A percentile compares a stretch with the other conserved stretches of the same genome.
These are phyloP conservation scores for Lophiotrema nucula DNA, from an alignment of 495 filamentous ascomycete genomes.

Conservation along the genomic window DNA sequence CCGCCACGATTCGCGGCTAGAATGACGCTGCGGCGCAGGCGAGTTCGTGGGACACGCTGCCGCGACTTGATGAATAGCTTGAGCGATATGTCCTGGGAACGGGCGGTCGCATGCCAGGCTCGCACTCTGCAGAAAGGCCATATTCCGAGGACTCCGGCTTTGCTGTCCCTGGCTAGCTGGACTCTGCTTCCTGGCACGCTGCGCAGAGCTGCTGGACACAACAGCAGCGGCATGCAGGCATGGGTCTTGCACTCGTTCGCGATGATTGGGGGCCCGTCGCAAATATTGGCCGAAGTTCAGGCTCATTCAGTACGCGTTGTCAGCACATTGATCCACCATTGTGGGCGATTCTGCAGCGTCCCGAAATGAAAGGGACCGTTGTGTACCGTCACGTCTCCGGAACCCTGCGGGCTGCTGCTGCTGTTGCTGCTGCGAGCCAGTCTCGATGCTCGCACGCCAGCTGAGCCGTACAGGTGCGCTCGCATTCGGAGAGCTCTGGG, in stretches of 20 bases:
- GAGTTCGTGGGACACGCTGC: background rate
- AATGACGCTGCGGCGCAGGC: constrained; percentile 12
- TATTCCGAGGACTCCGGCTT: constrained; percentile 19
- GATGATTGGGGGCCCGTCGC: constrained; percentile 8
- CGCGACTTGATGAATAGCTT: constrained; percentile 31
- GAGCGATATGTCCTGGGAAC: constrained; percentile 23
- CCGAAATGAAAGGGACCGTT: constrained; percentile 36
- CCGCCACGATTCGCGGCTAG: constrained; percentile 26
- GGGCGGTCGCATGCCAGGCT: constrained; percentile 23
- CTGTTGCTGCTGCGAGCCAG: no score
- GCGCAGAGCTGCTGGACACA: constrained; percentile 2
- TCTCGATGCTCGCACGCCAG: background rate
- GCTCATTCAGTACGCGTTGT: constrained; percentile 33
- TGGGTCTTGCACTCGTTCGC: constrained; percentile 6
- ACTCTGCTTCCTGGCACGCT: constrained; percentile 20
- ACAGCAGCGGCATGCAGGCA: constrained; percentile 1
- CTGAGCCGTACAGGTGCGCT: background rate
- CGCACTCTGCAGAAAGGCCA: constrained; percentile 12
- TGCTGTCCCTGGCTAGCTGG: constrained; percentile 26
- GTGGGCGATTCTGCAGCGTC: constrained; percentile 35
- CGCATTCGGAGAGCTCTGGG: background rate
- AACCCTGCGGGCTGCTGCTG: background rate
- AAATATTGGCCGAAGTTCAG: constrained; percentile 35
- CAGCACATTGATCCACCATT: constrained; percentile 31
- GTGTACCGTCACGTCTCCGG: constrained; percentile 18